phyloP scores from a whole-genome alignment of 192 early-diverging fungal species.

The Phycomyces blakesleeanus region DNA sequence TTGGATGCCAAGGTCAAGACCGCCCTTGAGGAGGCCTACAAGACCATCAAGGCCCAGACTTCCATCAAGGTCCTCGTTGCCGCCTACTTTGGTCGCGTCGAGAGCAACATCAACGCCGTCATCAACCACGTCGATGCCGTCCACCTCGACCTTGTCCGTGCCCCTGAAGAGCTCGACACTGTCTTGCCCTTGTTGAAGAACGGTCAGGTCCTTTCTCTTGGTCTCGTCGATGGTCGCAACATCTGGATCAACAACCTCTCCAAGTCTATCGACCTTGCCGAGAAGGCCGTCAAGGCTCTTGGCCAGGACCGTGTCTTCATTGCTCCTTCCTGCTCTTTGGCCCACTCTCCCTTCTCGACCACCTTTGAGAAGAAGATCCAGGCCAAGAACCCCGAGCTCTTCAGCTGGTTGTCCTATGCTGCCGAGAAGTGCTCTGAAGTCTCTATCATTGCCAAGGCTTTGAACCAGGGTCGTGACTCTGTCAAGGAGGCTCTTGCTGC shows the following conservation, averaged over 20 bases:
- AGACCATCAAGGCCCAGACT: conserved; percentile 47
- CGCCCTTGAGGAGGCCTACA: conserved; percentile 63
- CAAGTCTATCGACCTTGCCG: conserved; percentile 62
- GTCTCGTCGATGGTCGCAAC: conserved; percentile 95
- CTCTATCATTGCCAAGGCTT: conserved; percentile 57
- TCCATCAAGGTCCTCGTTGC: conserved; percentile 74
- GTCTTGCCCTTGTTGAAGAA: conserved; percentile 58
- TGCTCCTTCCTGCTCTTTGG: conserved; percentile 86
- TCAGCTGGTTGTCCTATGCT: conserved; percentile 92
- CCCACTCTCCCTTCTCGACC: conserved; percentile 90
- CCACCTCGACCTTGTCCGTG: conserved; percentile 90
- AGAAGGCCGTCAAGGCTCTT: conserved; percentile 62
- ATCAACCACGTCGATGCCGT: conserved; percentile 77
- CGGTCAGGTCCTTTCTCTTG: conserved; percentile 79
- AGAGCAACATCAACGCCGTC: conserved; percentile 70
- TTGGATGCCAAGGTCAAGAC: conserved; percentile 43
- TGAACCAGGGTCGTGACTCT: conserved; percentile 47
- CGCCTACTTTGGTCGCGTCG: conserved; percentile 91
- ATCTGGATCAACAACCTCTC: conserved; percentile 93
- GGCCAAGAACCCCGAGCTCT: conserved; percentile 70
- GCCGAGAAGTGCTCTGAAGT: conserved; percentile 91
- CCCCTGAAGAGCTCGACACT: conserved; percentile 72
- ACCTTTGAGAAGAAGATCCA: conserved; percentile 66
- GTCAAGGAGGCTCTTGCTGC: conserved; percentile 66
- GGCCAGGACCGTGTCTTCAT: conserved; percentile 77